phyloP scores from a whole-genome alignment of 352 stramenopile genomes.

The Thraustochytrium sp. region DNA sequence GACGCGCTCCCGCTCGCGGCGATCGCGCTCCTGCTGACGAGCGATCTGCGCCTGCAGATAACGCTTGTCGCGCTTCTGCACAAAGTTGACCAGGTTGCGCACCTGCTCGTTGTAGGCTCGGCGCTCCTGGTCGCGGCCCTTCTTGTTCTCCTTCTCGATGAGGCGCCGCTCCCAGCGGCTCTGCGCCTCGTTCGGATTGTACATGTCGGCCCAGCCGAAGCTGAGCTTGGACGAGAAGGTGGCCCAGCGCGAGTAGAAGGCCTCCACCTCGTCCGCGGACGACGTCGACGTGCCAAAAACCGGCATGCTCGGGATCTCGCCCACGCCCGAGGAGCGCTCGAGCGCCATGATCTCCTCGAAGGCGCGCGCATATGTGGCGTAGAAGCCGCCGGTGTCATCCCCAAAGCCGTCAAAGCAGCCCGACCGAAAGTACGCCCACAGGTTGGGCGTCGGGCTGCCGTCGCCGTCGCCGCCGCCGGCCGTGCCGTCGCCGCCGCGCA shows the following conservation, averaged over 20 bases:
- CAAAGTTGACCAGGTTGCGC: constrained; percentile 20
- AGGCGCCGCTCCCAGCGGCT: constrained; percentile 28
- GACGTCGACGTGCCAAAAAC: constrained; percentile 47
- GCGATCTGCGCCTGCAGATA: background rate
- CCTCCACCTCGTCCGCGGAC: constrained; percentile 47
- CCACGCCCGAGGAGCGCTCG: constrained; percentile 52
- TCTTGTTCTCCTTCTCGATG: constrained; percentile 43
- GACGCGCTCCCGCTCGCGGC: background rate
- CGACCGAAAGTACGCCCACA: constrained; percentile 63
- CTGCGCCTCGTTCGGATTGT: constrained; percentile 31
- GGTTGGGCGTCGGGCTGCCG: constrained; percentile 57
- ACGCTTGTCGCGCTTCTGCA: constrained; percentile 46
- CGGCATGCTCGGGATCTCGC: constrained; percentile 41
- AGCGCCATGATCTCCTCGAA: constrained; percentile 64
- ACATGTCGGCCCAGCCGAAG: constrained; percentile 43
- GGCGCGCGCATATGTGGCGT: constrained; percentile 62
- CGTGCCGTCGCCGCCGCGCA: constrained; percentile 59
- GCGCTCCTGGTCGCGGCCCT: background rate
- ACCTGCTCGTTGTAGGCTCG: constrained; percentile 43
- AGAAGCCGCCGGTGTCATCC: constrained; percentile 64
- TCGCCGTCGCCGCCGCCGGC: constrained; percentile 48
- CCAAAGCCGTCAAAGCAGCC: constrained; percentile 68
- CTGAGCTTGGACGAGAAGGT: constrained; percentile 12
- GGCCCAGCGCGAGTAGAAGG: constrained; percentile 11
- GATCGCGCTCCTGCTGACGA: constrained; percentile 1